Conservation (phyloP, 2,329 filamentous ascomycete genomes). For the Clarireedia homoeocarpa region DNA sequence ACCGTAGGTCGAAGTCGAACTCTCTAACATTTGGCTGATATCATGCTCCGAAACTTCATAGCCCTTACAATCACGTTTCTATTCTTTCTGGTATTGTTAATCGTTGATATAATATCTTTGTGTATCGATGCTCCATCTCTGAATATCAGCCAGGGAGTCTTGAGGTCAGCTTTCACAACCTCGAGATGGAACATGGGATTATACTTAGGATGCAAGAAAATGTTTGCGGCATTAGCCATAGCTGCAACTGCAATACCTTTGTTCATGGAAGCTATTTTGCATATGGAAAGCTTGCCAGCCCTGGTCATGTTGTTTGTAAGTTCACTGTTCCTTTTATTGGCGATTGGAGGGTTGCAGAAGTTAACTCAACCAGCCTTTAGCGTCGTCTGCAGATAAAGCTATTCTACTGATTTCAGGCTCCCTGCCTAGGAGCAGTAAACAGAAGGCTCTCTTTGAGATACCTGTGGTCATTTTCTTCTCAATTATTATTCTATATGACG, state of each 20-base stretch:
- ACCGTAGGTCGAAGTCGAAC: background rate
- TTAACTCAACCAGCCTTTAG: background rate
- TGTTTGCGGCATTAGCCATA: constrained; percentile 15
- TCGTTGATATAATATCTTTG: background rate
- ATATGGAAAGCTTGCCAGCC: constrained; percentile 22
- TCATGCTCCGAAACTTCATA: background rate
- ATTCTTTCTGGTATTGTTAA: background rate
- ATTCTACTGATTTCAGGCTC: background rate
- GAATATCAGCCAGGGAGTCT: background rate
- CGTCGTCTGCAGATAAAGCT: background rate
- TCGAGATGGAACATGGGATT: background rate
- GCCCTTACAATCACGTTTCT: background rate
- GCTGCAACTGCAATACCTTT: constrained; percentile 19
- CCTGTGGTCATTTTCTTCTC: constrained; percentile 12
- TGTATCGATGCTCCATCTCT: background rate
- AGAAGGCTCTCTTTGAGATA: constrained; percentile 13
- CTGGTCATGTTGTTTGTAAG: constrained; percentile 25
- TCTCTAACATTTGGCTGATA: background rate
- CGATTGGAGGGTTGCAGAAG: background rate
- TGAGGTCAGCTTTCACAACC: background rate
- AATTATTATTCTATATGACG: constrained; percentile 18
- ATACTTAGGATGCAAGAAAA: constrained; percentile 10
- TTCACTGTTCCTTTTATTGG: background rate
- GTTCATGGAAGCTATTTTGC: constrained; percentile 20
- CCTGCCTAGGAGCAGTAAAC: background rate